Evolutionary conservation across 257 asterid genomes (phyloP).

Genomic region (Solanum pennellii): DNA sequence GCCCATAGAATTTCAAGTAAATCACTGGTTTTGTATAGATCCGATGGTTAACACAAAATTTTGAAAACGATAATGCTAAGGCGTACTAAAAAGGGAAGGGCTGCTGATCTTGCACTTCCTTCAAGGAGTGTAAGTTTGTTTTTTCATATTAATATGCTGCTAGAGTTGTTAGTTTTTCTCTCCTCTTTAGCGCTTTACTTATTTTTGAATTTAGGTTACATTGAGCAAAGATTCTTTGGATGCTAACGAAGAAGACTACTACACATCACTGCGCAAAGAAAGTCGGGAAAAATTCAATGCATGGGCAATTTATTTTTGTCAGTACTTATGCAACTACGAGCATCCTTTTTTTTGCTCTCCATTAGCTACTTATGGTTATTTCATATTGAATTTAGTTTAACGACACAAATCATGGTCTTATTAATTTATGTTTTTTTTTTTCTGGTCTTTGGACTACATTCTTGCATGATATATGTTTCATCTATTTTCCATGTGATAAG

Average conservation of each 20-base stretch:
- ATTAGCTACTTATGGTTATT: neutral
- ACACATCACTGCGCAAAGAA: conserved; percentile 66
- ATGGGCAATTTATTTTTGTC: conserved; percentile 26
- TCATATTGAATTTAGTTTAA: neutral
- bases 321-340: neutral
- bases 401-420: neutral
- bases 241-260: conserved; percentile 76
- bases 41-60: conserved; percentile 78
- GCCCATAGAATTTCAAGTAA: conserved; percentile 61
- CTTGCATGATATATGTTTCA: neutral
- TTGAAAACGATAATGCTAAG: conserved; percentile 64
- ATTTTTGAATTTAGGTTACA: conserved; percentile 37
- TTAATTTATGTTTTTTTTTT: too few species aligned
- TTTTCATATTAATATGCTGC: neutral
- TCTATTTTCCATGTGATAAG: neutral
- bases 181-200: neutral
- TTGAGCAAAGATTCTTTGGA: conserved; percentile 70
- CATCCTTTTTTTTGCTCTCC: neutral
- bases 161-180: neutral
- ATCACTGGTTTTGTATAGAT: conserved; percentile 31
- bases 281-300: conserved; percentile 81
- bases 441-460: neutral
- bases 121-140: conserved; percentile 64
- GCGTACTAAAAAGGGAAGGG: conserved; percentile 96
- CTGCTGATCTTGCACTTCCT: conserved; percentile 94